Conservation (phyloP, 2,329 filamentous ascomycete genomes). For the Chalaropsis thielavioides region DNA sequence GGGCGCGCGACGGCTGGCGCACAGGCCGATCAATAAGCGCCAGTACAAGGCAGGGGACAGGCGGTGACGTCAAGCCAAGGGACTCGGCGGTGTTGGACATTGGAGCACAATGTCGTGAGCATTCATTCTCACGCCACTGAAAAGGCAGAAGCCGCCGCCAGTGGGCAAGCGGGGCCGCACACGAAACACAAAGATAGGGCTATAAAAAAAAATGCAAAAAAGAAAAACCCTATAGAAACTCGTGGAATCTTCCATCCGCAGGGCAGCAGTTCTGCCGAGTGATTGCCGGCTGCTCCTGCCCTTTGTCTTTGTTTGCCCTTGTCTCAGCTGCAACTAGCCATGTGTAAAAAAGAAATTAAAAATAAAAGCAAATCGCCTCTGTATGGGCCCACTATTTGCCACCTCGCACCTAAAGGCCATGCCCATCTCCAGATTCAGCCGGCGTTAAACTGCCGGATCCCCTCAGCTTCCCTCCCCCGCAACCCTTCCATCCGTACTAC, state of each 20-base stretch:
- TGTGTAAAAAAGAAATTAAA: too few species aligned
- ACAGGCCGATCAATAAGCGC: not conserved
- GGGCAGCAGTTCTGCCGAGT: not conserved
- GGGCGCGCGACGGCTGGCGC: not conserved
- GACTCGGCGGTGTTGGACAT: too few species aligned
- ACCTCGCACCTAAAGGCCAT: not conserved
- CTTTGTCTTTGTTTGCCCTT: too few species aligned
- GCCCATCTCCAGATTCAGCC: not conserved
- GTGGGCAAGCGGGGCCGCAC: too few species aligned
- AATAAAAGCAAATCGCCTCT: too few species aligned
- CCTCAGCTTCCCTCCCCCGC: not conserved
- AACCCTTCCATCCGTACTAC: not conserved
- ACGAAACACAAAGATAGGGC: not conserved
- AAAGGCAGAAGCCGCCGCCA: too few species aligned
- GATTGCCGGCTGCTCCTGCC: not conserved
- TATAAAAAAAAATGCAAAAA: not conserved
- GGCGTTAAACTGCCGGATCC: not conserved
- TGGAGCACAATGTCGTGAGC: too few species aligned
- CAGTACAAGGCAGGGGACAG: not conserved
- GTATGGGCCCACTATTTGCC: not conserved
- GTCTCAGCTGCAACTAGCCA: too few species aligned
- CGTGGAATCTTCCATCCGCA: not conserved
- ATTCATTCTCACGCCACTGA: too few species aligned
- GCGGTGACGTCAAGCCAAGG: not conserved
- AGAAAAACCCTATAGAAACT: not conserved